Percentiles rank a stretch among this genome's conserved stretches.
These are phyloP conservation scores for Gymnopus androsaceus DNA, from an alignment of 1,284 basidiomycete species.

Conservation along the genomic window DNA sequence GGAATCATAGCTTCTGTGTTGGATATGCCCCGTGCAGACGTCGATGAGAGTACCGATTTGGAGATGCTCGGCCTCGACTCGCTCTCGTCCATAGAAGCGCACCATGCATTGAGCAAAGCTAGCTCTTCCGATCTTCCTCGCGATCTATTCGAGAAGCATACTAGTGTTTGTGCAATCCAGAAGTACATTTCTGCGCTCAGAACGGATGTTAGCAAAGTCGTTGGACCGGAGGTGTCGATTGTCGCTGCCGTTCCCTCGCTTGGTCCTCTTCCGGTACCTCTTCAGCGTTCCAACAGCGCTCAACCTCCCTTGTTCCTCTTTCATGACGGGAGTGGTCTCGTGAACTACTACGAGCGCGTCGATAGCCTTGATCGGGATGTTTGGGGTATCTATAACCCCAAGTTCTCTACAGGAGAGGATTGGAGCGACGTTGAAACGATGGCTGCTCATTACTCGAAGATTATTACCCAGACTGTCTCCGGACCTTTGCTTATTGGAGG, in stretches of 20 bases:
- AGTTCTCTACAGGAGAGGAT: conserved; percentile 41
- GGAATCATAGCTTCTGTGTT: no score
- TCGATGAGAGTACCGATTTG: conserved; percentile 47
- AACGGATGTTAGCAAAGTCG: no score
- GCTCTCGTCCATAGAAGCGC: conserved; percentile 60
- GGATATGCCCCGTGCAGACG: conserved; percentile 39
- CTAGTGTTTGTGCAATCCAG: conserved; percentile 36
- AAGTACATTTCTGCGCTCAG: conserved; percentile 25
- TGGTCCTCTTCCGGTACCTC: conserved; percentile 34
- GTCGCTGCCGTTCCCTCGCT: conserved; percentile 17
- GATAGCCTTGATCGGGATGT: conserved; percentile 48
- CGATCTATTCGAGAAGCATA: conserved; percentile 38
- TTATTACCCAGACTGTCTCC: conserved; percentile 33
- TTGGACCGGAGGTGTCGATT: no score
- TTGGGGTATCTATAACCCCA: conserved; percentile 63
- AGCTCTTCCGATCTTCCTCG: conserved; percentile 34
- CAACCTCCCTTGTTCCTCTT: conserved; percentile 57
- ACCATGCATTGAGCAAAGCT: conserved; percentile 43
- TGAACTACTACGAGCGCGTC: conserved; percentile 53
- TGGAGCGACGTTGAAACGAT: conserved; percentile 55
- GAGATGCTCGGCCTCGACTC: conserved; percentile 59
- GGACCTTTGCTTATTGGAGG: conserved; percentile 59
- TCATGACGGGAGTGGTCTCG: conserved; percentile 70
- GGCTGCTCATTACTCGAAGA: conserved; percentile 51
- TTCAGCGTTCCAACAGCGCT: conserved; percentile 38